Percentiles rank a stretch among this genome's conserved stretches.
phyloP scores from a whole-genome alignment of 75 land plant genomes.

The Selaginella moellendorffii region DNA sequence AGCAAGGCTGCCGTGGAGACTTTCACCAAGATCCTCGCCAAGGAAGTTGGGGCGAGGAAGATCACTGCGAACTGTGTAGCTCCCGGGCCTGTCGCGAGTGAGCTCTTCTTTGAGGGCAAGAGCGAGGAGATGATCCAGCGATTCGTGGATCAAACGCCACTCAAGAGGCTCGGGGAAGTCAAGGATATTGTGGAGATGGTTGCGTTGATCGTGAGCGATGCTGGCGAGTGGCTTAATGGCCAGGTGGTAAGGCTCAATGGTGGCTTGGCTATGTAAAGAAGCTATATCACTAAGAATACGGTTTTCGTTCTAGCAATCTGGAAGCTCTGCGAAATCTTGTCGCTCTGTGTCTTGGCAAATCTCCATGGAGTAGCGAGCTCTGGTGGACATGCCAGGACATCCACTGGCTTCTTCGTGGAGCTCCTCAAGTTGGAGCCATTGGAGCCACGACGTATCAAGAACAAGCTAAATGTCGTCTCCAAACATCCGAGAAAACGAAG shows the following conservation, averaged over 20 bases:
- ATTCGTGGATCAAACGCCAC: constrained; percentile 17
- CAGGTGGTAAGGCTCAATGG: constrained; percentile 58
- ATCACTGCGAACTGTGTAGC: constrained; percentile 71
- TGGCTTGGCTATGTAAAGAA: constrained; percentile 19
- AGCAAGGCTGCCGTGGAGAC: constrained; percentile 58
- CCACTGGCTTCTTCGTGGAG: neutral
- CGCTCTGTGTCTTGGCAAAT: no score
- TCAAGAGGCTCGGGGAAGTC: constrained; percentile 38
- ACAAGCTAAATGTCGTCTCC: no score
- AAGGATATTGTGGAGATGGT: constrained; percentile 40
- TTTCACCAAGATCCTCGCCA: constrained; percentile 38
- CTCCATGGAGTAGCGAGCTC: neutral
- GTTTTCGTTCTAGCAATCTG: no score
- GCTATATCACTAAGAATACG: no score
- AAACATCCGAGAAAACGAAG: neutral
- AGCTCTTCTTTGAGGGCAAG: constrained; percentile 36
- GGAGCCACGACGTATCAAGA: no score
- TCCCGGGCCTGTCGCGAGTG: constrained; percentile 58
- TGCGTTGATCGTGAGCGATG: constrained; percentile 40
- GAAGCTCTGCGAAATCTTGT: no score
- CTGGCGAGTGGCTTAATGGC: constrained; percentile 53
- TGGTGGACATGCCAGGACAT: neutral
- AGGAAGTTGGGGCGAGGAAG: constrained; percentile 47
- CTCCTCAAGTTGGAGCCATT: neutral
- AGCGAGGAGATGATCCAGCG: constrained; percentile 29